Percentiles rank a stretch among this genome's conserved stretches.
phyloP scores from a whole-genome alignment of 768 basidiomycete species.

The Suillus discolor region DNA sequence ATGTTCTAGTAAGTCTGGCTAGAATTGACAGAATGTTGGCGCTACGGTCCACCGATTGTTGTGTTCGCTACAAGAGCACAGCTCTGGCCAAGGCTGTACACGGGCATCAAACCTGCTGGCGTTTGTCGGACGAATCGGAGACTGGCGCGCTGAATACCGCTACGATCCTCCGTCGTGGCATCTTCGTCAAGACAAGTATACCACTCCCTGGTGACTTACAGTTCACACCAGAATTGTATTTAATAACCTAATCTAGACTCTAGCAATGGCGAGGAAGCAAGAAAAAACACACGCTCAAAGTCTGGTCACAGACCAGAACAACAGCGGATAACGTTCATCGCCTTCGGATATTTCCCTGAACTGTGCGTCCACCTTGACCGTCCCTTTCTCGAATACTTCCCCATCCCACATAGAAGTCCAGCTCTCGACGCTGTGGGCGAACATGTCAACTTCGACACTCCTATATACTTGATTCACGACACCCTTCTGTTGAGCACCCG shows the following conservation, averaged over 20 bases:
- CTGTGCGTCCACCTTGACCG: constrained; percentile 26
- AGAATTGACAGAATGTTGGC: background rate
- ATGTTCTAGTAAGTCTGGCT: background rate
- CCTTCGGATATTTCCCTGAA: background rate
- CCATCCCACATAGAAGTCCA: constrained; percentile 44
- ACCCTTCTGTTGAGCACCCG: constrained; percentile 17
- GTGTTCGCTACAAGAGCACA: background rate
- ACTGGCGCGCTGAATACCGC: background rate
- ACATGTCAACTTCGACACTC: constrained; percentile 14
- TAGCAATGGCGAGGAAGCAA: background rate
- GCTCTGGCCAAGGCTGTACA: background rate
- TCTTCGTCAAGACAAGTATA: background rate
- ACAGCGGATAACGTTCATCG: background rate
- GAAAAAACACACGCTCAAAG: background rate
- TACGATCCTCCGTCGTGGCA: background rate
- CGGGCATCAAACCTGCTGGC: background rate
- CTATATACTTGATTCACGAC: background rate
- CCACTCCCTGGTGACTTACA: background rate
- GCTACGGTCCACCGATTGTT: background rate
- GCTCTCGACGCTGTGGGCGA: constrained; percentile 36
- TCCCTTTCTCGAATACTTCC: constrained; percentile 37
- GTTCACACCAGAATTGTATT: background rate
- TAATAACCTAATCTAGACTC: background rate
- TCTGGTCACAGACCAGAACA: background rate
- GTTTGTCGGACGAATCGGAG: background rate